Evolutionary conservation across 1,284 basidiomycete species (phyloP).

Genomic region (Puccinia hordei): DNA sequence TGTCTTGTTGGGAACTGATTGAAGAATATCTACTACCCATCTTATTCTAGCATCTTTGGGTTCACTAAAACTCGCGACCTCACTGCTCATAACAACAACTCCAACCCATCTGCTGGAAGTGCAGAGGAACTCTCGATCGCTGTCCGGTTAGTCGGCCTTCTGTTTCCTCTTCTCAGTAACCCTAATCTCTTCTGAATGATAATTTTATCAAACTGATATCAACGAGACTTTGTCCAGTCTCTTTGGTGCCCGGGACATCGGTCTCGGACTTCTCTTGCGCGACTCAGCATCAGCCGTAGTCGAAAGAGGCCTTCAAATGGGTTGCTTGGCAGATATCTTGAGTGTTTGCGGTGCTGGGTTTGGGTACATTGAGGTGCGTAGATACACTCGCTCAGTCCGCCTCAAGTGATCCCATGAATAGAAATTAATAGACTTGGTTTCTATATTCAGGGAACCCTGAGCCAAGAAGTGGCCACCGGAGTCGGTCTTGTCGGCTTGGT

Average conservation of each 20-base stretch:
- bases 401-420: neutral
- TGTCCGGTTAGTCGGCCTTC: conserved; percentile 26
- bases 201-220: neutral
- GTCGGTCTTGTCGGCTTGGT: conserved; percentile 36
- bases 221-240: conserved; percentile 5
- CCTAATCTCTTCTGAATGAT: neutral
- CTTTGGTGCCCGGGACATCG: conserved; percentile 44
- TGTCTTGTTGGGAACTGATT: neutral
- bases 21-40: neutral
- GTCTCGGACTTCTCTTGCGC: conserved; percentile 39
- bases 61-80: conserved; percentile 6
- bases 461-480: conserved; percentile 47
- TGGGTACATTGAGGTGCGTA: conserved; percentile 42
- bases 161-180: neutral
- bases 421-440: neutral
- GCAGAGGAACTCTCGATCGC: conserved; percentile 46
- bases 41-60: conserved; percentile 37
- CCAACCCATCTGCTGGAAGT: conserved; percentile 27
- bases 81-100: conserved; percentile 12
- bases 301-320: conserved; percentile 36
- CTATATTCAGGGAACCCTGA: conserved; percentile 39
- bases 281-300: conserved; percentile 44
- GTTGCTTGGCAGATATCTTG: conserved; percentile 38
- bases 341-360: conserved; percentile 35
- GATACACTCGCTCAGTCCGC: neutral